Evolutionary conservation across 768 basidiomycete genomes (phyloP).

Genomic region (Suillus discolor): DNA sequence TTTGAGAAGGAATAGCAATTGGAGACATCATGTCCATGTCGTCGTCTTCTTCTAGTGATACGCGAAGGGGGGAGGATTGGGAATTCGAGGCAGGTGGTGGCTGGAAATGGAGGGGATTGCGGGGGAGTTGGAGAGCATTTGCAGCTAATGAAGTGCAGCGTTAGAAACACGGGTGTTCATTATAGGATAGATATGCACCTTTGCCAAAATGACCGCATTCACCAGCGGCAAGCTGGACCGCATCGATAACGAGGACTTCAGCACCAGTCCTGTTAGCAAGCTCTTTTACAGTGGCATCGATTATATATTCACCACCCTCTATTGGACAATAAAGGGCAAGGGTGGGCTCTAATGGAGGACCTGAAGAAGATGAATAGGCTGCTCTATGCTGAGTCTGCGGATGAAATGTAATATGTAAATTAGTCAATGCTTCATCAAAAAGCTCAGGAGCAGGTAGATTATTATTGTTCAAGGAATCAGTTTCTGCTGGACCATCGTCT

Average conservation of each 20-base stretch:
- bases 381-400: constrained; percentile 81
- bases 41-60: constrained; percentile 42
- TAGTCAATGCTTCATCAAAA: constrained; percentile 74
- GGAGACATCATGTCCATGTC: constrained; percentile 50
- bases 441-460: constrained; percentile 73
- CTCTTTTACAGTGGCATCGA: constrained; percentile 79
- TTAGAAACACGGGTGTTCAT: not conserved
- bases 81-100: constrained; percentile 29
- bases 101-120: constrained; percentile 77
- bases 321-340: constrained; percentile 82
- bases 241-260: constrained; percentile 84
- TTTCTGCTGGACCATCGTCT: constrained; percentile 25
- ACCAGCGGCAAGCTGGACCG: constrained; percentile 84
- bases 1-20: constrained; percentile 46
- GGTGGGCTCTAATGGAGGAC: constrained; percentile 71
- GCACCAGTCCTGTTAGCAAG: constrained; percentile 72
- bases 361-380: constrained; percentile 54
- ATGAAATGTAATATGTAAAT: constrained; percentile 75
- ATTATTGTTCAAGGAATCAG: constrained; percentile 31
- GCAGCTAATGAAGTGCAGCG: constrained; percentile 51
- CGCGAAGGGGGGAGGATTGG: constrained; percentile 21
- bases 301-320: constrained; percentile 82
- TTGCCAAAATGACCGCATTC: constrained; percentile 85
- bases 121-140: constrained; percentile 62
- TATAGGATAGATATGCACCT: constrained; percentile 43